Base-by-base conservation (phyloP, 768 basidiomycete genomes). In the Pleurotus ostreatus region DNA sequence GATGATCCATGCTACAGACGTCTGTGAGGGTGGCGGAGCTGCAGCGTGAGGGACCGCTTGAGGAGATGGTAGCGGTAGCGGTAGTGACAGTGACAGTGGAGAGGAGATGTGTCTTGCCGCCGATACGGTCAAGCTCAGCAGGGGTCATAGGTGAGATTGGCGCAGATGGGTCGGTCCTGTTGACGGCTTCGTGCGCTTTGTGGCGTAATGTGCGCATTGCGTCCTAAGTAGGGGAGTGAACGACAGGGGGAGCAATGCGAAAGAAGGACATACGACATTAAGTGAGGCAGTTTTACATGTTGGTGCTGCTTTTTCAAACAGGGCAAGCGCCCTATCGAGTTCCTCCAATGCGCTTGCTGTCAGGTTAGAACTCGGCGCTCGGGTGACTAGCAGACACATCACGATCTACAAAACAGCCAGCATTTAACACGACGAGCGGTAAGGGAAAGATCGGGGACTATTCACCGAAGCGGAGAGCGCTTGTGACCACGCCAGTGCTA, bases 391-490 rank as follows among this genome's bases (percentile, higher is more conserved):
- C 49, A 84, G 72, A 58, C 82, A 81, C 77, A 85, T 76, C 6
- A 81, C 75, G 52, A 85, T 75, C 88, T 89, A 62, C 15, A 3
- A 37, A 20, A 53, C 12, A 25, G 11, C 26, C 11, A 18, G 23
- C 15, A 26, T 46, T 15, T 46, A 44, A 46, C 5, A 22, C 41
- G 6, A 48, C 15, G 15, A 43, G 15, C 8, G 41, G 12, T 1
- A 6, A 30, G 30, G 30, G 30, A 30, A 9, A 11, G 30, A 30
- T 1, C 2, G 30, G 30, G 30, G 30, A 16, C 15, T 44, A 69
- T 85, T 59, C 63, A 89, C 88, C 5, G 80, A 79, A 2, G 84
- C 84, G 3, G 86, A 84, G 22, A 89, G 68, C 2, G 77, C 78
- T 37, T 84, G 80, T 11, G 86, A 88, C 85, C 88, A 89, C n/a